Conservation (phyloP, 345 rosid species). For the Rubroshorea leprosula region DNA sequence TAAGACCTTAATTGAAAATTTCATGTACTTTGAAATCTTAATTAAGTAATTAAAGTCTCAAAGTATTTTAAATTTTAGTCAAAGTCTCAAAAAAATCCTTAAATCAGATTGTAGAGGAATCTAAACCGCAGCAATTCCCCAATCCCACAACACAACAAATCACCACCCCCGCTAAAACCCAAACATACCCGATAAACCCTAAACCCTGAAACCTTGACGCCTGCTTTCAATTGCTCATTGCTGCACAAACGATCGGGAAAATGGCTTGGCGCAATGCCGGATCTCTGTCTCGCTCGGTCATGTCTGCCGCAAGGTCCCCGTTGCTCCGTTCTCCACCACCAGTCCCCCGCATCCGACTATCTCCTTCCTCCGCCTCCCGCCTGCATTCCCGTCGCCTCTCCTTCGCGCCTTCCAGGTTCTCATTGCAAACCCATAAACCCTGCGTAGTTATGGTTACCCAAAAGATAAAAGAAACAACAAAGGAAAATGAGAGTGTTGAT, state of each 20-base stretch:
- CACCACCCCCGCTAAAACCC: no score
- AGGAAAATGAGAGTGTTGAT: neutral
- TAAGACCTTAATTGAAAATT: no score
- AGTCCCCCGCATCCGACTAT: conserved; percentile 64
- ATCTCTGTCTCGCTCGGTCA: conserved; percentile 33
- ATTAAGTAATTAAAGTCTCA: no score
- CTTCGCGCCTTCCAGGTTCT: conserved; percentile 57
- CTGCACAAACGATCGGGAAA: neutral
- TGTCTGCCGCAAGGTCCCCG: conserved; percentile 59
- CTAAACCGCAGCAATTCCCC: no score
- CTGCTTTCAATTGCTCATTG: no score
- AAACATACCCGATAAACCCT: no score
- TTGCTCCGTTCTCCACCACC: conserved; percentile 49
- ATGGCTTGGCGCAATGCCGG: conserved; percentile 50
- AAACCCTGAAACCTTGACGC: no score
- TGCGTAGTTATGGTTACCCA: neutral
- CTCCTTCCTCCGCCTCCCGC: conserved; percentile 46
- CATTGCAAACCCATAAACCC: neutral
- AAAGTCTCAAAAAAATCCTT: no score
- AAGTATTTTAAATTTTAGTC: no score
- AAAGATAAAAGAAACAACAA: neutral
- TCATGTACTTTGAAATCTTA: no score
- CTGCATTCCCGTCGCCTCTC: conserved; percentile 53
- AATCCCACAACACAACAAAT: no score
- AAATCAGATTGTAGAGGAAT: no score